Percentiles rank a stretch among this genome's conserved stretches.
Evolutionary conservation across 1,284 basidiomycete genomes (phyloP).

Genomic region (Puccinia polysora): DNA sequence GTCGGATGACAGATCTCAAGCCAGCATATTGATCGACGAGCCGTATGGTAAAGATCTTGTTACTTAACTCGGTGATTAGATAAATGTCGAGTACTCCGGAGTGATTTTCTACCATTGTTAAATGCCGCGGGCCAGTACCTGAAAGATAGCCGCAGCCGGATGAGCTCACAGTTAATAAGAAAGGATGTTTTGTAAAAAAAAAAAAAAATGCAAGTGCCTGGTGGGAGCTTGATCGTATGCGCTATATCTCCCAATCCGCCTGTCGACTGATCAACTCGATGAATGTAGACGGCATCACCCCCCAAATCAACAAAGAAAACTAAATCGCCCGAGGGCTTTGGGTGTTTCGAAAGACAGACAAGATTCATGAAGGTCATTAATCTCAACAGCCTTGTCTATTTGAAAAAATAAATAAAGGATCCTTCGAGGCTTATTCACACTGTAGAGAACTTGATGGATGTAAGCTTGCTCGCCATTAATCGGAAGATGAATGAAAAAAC

Average conservation of each 20-base stretch:
- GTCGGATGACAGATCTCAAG: neutral
- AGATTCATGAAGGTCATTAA: neutral
- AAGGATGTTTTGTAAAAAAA: neutral
- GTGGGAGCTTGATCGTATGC: constrained; percentile 9
- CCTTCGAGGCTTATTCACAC: constrained; percentile 12
- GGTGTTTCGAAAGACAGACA: neutral
- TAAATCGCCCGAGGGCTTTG: constrained; percentile 7
- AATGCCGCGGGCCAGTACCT: constrained; percentile 32
- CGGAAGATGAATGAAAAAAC: neutral
- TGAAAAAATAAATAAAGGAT: neutral
- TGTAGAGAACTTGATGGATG: constrained; percentile 30
- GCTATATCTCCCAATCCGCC: neutral
- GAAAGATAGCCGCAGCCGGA: neutral
- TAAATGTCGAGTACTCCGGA: constrained; percentile 1
- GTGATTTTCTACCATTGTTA: neutral
- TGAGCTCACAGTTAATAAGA: neutral
- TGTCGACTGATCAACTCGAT: constrained; percentile 1
- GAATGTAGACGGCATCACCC: constrained; percentile 23
- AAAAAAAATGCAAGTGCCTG: neutral
- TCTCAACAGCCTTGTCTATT: neutral
- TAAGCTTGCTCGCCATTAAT: neutral
- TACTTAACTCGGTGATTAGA: constrained; percentile 28
- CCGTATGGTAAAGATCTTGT: constrained; percentile 27
- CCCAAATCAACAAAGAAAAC: constrained; percentile 18
- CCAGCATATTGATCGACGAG: neutral